Evolutionary conservation across 225 moss, liverwort and hornwort genomes (phyloP).

Genomic region (Marchantia polymorpha): DNA sequence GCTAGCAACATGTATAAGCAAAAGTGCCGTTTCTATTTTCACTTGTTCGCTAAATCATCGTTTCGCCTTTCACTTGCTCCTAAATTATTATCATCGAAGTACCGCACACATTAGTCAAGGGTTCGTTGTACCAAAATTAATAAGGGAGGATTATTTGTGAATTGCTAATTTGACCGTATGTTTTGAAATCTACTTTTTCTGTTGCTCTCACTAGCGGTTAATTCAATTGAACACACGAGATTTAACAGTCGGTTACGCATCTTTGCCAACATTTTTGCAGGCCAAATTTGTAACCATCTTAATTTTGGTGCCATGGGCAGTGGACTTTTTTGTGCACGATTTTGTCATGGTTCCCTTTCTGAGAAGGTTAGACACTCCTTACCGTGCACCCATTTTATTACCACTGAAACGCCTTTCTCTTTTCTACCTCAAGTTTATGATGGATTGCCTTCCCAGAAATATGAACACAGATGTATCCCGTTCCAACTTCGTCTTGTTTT

Average conservation of each 20-base stretch:
- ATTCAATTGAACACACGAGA: too few species aligned
- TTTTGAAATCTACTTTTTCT: too few species aligned
- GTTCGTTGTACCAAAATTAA: too few species aligned
- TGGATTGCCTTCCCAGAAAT: not conserved
- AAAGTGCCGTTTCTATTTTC: too few species aligned
- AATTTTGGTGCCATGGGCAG: constrained; percentile 66
- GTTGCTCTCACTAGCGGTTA: too few species aligned
- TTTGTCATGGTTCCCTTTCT: constrained; percentile 78
- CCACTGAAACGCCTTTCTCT: not conserved
- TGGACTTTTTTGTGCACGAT: constrained; percentile 82
- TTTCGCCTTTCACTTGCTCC: too few species aligned
- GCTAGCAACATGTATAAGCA: too few species aligned
- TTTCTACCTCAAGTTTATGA: not conserved
- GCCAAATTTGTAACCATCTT: constrained; percentile 80
- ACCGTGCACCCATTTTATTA: not conserved
- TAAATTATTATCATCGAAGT: too few species aligned
- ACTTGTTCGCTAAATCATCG: too few species aligned
- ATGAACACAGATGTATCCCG: not conserved
- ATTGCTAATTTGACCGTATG: too few species aligned
- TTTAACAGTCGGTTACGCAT: not conserved
- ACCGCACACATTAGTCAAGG: too few species aligned
- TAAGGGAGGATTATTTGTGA: too few species aligned
- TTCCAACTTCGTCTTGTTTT: not conserved
- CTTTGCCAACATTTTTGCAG: constrained; percentile 46
- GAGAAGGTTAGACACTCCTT: constrained; percentile 49